These are phyloP conservation scores for Colletotrichum endophyticum DNA, from an alignment of 2,329 filamentous ascomycete genomes.

Conservation along the genomic window DNA sequence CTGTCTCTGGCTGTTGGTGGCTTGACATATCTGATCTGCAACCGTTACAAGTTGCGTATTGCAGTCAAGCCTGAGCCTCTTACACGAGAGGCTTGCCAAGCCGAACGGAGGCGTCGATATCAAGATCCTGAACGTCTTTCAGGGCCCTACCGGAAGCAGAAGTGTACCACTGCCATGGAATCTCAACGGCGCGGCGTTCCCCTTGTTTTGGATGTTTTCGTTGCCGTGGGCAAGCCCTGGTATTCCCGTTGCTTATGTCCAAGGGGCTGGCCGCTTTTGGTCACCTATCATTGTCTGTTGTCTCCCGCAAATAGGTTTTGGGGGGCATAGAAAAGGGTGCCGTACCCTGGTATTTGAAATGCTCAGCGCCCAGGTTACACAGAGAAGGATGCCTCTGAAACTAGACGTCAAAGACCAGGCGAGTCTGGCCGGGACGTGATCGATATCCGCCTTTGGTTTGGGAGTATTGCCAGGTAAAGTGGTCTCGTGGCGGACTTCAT, in stretches of 20 bases:
- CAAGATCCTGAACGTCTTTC: not conserved
- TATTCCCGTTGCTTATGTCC: not conserved
- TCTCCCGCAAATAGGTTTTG: not conserved
- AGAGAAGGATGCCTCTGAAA: not conserved
- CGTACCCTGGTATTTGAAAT: not conserved
- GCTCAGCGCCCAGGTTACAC: not conserved
- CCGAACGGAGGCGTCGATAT: not conserved
- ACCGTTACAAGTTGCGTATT: not conserved
- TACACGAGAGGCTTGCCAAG: not conserved
- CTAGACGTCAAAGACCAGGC: not conserved
- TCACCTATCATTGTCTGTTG: not conserved
- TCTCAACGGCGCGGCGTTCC: not conserved
- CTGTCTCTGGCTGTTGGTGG: not conserved
- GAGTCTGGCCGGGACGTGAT: not conserved
- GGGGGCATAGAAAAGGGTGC: not conserved
- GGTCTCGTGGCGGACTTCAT: not conserved
- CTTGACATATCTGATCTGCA: not conserved
- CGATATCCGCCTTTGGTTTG: not conserved
- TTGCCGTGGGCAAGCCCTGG: not conserved
- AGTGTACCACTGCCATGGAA: not conserved
- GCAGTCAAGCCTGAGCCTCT: not conserved
- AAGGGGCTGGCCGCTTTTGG: not conserved
- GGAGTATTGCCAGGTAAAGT: not conserved
- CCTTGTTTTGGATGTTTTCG: not conserved
- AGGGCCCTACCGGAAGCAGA: not conserved